A percentile compares a stretch with the other conserved stretches of the same genome.
Evolutionary conservation across 2,329 filamentous ascomycete species (phyloP).

Genomic region (Fusarium euwallaceae): DNA sequence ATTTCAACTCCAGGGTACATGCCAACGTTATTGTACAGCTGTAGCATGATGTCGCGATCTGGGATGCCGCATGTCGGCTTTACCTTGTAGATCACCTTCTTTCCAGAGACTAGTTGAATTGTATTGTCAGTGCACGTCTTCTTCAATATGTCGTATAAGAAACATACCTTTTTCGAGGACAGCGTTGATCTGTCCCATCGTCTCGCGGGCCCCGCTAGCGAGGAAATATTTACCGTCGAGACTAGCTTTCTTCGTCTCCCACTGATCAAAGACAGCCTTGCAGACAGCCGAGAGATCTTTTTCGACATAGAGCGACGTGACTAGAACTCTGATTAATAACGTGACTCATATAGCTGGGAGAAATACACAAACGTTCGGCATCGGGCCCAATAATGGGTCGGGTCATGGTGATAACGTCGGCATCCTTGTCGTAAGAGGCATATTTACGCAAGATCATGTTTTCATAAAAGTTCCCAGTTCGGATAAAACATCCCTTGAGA

Average conservation of each 20-base stretch:
- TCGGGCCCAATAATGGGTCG: conserved; percentile 29
- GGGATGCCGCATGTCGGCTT: conserved; percentile 29
- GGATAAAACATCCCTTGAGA: conserved; percentile 24
- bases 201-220: conserved; percentile 27
- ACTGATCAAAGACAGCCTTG: conserved; percentile 28
- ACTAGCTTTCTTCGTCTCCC: conserved; percentile 15
- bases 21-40: conserved; percentile 26
- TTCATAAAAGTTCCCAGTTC: conserved; percentile 32
- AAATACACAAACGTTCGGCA: conserved; percentile 13
- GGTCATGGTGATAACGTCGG: conserved; percentile 28
- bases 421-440: conserved; percentile 19
- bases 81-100: conserved; percentile 26
- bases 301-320: conserved; percentile 31
- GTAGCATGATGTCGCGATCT: conserved; percentile 28
- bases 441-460: conserved; percentile 32
- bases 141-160: fast-evolving
- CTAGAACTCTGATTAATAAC: background rate
- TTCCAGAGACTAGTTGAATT: conserved; percentile 17
- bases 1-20: conserved; percentile 28
- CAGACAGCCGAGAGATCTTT: conserved; percentile 21
- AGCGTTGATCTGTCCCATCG: conserved; percentile 27
- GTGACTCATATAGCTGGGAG: background rate
- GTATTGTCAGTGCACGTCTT: background rate
- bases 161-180: conserved; percentile 16
- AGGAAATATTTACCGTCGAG: conserved; percentile 28